A percentile compares a stretch with the other conserved stretches of the same genome.
phyloP scores from a whole-genome alignment of 2,329 filamentous ascomycete genomes.

The Alternaria arborescens region DNA sequence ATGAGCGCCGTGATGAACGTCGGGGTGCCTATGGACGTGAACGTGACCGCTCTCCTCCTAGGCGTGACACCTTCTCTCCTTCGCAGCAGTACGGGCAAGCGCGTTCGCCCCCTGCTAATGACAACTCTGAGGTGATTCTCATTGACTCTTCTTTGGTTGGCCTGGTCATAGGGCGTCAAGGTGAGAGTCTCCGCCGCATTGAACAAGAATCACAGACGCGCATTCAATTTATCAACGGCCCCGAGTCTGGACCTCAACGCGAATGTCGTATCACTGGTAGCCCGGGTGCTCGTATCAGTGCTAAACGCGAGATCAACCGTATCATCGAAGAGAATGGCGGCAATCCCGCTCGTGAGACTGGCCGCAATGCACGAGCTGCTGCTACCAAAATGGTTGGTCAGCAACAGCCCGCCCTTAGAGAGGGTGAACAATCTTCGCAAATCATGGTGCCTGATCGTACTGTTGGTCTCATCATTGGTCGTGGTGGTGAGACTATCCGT shows the following conservation, averaged over 20 bases:
- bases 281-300: slow-evolving; percentile 74
- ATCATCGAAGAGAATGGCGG: slow-evolving; percentile 88
- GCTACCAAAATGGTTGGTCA: slow-evolving; percentile 49
- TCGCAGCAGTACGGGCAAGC: slow-evolving; percentile 61
- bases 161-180: slow-evolving; percentile 88
- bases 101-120: slow-evolving; percentile 70
- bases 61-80: slow-evolving; percentile 68
- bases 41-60: slow-evolving; percentile 75
- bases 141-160: slow-evolving; percentile 89
- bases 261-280: slow-evolving; percentile 87
- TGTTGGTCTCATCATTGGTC: slow-evolving; percentile 92
- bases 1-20: slow-evolving; percentile 79
- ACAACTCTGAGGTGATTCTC: slow-evolving; percentile 81
- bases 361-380: slow-evolving; percentile 52
- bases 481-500: slow-evolving; percentile 89
- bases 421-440: slow-evolving; percentile 85
- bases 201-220: slow-evolving; percentile 83
- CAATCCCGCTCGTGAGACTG: slow-evolving; percentile 52
- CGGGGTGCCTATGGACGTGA: slow-evolving; percentile 69
- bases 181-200: slow-evolving; percentile 86
- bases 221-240: slow-evolving; percentile 85
- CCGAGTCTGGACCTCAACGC: slow-evolving; percentile 76
- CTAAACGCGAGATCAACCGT: slow-evolving; percentile 82
- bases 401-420: slow-evolving; percentile 65
- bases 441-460: slow-evolving; percentile 96